Evolutionary conservation across 2,329 filamentous ascomycete species (phyloP).

Genomic region (Tolypocladium nubicola): DNA sequence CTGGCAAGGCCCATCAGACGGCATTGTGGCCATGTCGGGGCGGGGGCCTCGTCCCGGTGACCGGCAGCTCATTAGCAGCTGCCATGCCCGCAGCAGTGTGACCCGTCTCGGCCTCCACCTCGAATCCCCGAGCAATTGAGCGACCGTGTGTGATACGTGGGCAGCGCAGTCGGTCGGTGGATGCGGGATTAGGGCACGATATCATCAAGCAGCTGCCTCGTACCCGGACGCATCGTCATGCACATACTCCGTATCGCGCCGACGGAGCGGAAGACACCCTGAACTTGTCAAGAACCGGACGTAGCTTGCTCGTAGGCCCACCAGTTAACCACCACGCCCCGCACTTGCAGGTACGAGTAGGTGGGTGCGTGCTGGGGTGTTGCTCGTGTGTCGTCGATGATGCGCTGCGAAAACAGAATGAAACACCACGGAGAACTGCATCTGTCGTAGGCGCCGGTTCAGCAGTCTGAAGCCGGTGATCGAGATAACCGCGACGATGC

Average conservation of each 20-base stretch:
- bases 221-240: not conserved
- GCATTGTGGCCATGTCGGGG: not conserved
- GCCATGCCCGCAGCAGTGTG: not conserved
- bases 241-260: not conserved
- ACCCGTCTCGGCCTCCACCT: not conserved
- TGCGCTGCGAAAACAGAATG: not conserved
- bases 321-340: conserved; percentile 1
- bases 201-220: not conserved
- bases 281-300: not conserved
- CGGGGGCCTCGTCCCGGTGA: not conserved
- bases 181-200: not conserved
- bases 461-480: not conserved
- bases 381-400: not conserved
- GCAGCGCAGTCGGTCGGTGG: not conserved
- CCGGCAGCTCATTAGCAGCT: not conserved
- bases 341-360: not conserved
- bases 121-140: not conserved
- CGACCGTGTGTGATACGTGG: not conserved
- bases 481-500: not conserved
- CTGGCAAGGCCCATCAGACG: not conserved
- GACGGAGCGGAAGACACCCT: not conserved
- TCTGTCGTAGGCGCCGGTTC: not conserved
- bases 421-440: not conserved
- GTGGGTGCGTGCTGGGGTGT: conserved; percentile 1
- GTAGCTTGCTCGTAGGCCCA: not conserved